A percentile compares a stretch with the other conserved stretches of the same genome.
Evolutionary conservation across 1,139 yeast genomes (phyloP).

Genomic region (Pichia sp.): DNA sequence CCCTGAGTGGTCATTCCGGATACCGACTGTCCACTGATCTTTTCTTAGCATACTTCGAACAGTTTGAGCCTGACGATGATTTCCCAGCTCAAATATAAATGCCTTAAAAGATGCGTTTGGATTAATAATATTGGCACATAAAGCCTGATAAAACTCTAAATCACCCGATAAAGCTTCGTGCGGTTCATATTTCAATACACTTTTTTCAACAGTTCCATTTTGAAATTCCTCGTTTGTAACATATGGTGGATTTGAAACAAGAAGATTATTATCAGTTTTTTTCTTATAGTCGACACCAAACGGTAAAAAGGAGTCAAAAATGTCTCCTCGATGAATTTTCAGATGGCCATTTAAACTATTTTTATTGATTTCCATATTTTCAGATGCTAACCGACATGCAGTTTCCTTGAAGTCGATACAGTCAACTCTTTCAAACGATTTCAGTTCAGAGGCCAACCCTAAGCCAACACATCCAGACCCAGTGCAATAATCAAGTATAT

Average conservation of each 20-base stretch:
- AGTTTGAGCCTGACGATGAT: slow-evolving; percentile 19
- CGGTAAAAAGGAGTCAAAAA: slow-evolving; percentile 26
- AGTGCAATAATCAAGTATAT: slow-evolving; percentile 68
- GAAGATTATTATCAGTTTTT: slow-evolving; percentile 32
- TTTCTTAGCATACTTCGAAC: slow-evolving; percentile 8
- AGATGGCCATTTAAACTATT: neutral
- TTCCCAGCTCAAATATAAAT: slow-evolving; percentile 27
- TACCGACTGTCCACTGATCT: slow-evolving; percentile 20
- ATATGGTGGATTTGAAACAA: slow-evolving; percentile 89
- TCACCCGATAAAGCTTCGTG: slow-evolving; percentile 68
- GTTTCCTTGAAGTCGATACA: slow-evolving; percentile 55
- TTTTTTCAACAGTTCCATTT: slow-evolving; percentile 31
- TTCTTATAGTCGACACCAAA: slow-evolving; percentile 3
- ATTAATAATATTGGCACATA: slow-evolving; percentile 37
- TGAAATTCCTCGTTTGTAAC: slow-evolving; percentile 44
- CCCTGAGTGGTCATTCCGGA: slow-evolving; percentile 20
- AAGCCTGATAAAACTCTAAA: slow-evolving; percentile 55
- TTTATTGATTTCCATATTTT: slow-evolving; percentile 31
- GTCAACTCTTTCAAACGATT: slow-evolving; percentile 29
- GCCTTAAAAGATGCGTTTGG: slow-evolving; percentile 26
- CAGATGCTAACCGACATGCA: slow-evolving; percentile 44
- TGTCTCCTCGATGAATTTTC: slow-evolving; percentile 11
- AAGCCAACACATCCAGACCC: slow-evolving; percentile 89
- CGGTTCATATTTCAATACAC: slow-evolving; percentile 69
- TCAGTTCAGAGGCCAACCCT: slow-evolving; percentile 26